These are phyloP conservation scores for Eimeria mitis DNA, from an alignment of 169 alveolate species.

Conservation along the genomic window DNA sequence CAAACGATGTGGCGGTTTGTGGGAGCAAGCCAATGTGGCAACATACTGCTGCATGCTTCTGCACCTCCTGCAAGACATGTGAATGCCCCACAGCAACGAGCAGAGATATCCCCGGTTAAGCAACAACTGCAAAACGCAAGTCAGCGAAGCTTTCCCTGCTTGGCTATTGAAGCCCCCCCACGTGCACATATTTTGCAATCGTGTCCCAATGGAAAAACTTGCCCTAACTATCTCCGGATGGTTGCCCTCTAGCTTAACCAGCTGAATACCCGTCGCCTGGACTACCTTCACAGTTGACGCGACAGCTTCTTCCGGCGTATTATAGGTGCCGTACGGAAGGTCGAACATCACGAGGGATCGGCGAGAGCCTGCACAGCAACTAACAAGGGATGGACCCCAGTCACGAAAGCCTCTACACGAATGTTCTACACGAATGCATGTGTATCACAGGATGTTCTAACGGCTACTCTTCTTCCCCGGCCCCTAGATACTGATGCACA, in stretches of 20 bases:
- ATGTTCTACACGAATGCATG: background rate
- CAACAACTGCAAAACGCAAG: background rate
- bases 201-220: background rate
- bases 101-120: background rate
- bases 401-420: background rate
- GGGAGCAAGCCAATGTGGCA: conserved; percentile 84
- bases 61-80: conserved; percentile 52
- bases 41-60: conserved; percentile 66
- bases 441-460: background rate
- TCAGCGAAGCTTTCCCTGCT: background rate
- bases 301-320: conserved; percentile 75
- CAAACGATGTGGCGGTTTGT: conserved; percentile 80
- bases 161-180: background rate
- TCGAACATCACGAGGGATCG: conserved; percentile 81
- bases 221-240: conserved; percentile 79
- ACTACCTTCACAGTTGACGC: conserved; percentile 63
- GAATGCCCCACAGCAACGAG: background rate
- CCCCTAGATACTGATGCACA: background rate
- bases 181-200: background rate
- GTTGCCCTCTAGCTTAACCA: conserved; percentile 82
- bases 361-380: conserved; percentile 62
- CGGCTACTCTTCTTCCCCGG: background rate
- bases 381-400: background rate
- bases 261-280: conserved; percentile 71
- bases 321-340: conserved; percentile 82